Evolutionary conservation across 2,329 filamentous ascomycete genomes (phyloP), one percentile per base, ranked within the genome.

Genomic region (Ophiostoma montium): DNA sequence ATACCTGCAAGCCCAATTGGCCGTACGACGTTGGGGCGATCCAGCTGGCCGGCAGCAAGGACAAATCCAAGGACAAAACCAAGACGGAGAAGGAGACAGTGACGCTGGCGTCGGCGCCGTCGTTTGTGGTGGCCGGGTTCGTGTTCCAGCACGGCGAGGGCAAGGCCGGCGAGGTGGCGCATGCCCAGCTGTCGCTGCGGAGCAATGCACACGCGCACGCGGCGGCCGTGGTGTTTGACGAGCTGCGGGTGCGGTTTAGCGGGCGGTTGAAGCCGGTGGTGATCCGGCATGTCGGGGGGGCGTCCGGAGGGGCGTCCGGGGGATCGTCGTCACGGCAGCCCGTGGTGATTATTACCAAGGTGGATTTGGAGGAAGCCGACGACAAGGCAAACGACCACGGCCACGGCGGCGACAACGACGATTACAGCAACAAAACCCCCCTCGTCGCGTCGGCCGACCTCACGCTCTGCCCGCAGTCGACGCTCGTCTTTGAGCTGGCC

Each of bases 401-500:
- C 8, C 33, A 31, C 10, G n/a, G 3, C 21, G 52, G 53, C 9
- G 55, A 57, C 11, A 58, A 60, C 36, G 52, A 43, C 11, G 41
- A 42, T 10, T 19, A 33, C 8, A 21, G 27, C 2, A 23, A 35
- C 8, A 33, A 36, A n/a, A n/a, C n/a, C n/a, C n/a, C n/a, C 27
- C 47, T 36, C 8, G 23, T 8, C 18, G 54, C 50, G 18, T 59
- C 65, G 11, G 73, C 75, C 9, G 71, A 89, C 61, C 65, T 95
- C 49, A 78, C 71, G 0, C 65, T 95, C 39, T 63, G 65, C 11
- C 76, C 87, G 13, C 80, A 79, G 0, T 75, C 84, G 53, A 83
- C 73, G 9, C 78, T 76, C 48, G 76, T 89, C 1, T 82, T 85
- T 53, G 78, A 84, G 56, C 72, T 95, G 57, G 75, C 73, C 9